phyloP scores from a whole-genome alignment of 768 basidiomycete species.

The Tylopilus sp. region DNA sequence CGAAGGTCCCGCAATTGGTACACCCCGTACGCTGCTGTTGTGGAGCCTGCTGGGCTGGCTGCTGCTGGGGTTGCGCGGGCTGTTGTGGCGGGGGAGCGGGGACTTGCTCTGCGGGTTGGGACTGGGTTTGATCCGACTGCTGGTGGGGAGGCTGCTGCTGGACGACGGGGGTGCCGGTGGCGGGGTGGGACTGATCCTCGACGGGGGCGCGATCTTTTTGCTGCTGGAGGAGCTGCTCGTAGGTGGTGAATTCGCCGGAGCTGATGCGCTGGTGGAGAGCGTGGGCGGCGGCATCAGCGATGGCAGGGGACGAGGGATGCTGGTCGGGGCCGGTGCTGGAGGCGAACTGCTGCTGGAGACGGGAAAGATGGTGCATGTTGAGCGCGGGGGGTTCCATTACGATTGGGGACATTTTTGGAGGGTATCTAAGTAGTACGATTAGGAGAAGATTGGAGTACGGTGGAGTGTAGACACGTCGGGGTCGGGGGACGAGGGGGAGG shows the following conservation, averaged over 20 bases:
- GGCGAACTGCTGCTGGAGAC: constrained; percentile 47
- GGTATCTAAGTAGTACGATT: constrained; percentile 32
- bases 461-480: not conserved
- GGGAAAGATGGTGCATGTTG: constrained; percentile 50
- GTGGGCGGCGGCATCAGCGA: constrained; percentile 20
- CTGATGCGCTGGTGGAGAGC: constrained; percentile 30
- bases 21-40: constrained; percentile 48
- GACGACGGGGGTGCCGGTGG: constrained; percentile 7
- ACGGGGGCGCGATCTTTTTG: constrained; percentile 29
- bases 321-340: constrained; percentile 32
- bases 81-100: constrained; percentile 25
- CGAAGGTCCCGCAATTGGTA: constrained; percentile 71
- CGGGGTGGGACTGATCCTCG: constrained; percentile 13
- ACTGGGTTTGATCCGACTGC: constrained; percentile 14
- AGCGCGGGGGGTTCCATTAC: constrained; percentile 53
- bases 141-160: constrained; percentile 16
- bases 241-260: constrained; percentile 28
- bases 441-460: constrained; percentile 22
- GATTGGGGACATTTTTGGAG: constrained; percentile 50
- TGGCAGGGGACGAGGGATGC: constrained; percentile 21
- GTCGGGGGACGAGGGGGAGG: not conserved
- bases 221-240: constrained; percentile 29
- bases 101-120: constrained; percentile 25
- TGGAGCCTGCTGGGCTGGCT: constrained; percentile 22
- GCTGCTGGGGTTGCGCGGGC: constrained; percentile 21